phyloP scores from a whole-genome alignment of 1,139 yeast genomes.

The Scheffersomyces insectosa region DNA sequence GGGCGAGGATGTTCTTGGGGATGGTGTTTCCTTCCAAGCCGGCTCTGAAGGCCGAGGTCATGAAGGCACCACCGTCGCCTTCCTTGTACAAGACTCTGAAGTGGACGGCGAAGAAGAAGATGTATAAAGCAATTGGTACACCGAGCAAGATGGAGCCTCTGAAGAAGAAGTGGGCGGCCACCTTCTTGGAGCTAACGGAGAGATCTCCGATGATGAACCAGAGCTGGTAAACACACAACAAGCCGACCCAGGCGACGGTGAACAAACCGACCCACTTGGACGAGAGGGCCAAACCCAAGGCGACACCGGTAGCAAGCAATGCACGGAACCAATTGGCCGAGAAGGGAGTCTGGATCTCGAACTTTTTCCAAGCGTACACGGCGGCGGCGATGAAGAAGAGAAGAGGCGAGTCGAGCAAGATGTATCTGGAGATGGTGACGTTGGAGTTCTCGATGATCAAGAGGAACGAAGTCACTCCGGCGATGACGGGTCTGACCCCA shows the following conservation, averaged over 20 bases:
- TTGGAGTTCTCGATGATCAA: conserved; percentile 83
- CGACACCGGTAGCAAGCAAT: conserved; percentile 72
- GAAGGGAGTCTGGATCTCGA: conserved; percentile 79
- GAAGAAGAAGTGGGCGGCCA: conserved; percentile 52
- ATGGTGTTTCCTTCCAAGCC: conserved; percentile 69
- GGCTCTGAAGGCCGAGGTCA: conserved; percentile 87
- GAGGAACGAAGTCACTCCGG: conserved; percentile 65
- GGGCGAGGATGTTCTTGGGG: conserved; percentile 70
- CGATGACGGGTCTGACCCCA: conserved; percentile 76
- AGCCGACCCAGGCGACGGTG: conserved; percentile 91
- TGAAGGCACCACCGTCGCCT: conserved; percentile 88
- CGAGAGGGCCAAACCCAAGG: conserved; percentile 82
- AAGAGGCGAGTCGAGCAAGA: conserved; percentile 87
- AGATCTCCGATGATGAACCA: conserved; percentile 93
- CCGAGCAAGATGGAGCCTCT: conserved; percentile 66
- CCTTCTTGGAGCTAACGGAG: conserved; percentile 51
- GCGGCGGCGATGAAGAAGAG: conserved; percentile 89
- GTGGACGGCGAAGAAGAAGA: conserved; percentile 76
- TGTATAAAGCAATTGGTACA: conserved; percentile 68
- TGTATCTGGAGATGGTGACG: conserved; percentile 86
- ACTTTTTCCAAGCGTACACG: conserved; percentile 75
- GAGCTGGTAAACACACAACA: conserved; percentile 68
- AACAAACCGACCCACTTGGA: conserved; percentile 98
- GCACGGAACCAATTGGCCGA: conserved; percentile 68
- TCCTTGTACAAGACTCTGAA: conserved; percentile 66